Evolutionary conservation across 2,329 filamentous ascomycete genomes (phyloP).

Genomic region (Leptosphaerulina australis): DNA sequence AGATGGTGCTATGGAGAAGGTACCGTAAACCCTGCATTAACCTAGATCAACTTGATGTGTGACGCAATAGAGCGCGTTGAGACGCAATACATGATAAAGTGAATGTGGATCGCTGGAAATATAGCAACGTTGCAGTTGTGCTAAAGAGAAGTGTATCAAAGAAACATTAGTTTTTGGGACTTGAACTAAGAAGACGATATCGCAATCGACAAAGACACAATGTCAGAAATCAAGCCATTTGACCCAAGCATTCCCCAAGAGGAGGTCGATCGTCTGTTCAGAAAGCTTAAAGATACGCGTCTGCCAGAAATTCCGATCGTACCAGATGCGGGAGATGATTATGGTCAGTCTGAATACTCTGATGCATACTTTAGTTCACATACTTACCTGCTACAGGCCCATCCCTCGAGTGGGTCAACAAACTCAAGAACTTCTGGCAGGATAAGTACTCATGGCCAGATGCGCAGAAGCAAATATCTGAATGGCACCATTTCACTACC

Average conservation of each 20-base stretch:
- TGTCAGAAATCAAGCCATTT: slow-evolving; percentile 41
- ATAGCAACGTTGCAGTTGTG: not conserved
- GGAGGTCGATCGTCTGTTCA: slow-evolving; percentile 46
- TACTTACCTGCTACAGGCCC: slow-evolving; percentile 21
- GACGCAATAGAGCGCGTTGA: slow-evolving; percentile 1
- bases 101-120: not conserved
- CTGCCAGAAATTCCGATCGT: slow-evolving; percentile 45
- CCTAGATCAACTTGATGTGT: slow-evolving; percentile 5
- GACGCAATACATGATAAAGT: slow-evolving; percentile 4
- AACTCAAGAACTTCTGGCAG: slow-evolving; percentile 44
- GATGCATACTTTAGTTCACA: not conserved
- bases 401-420: slow-evolving; percentile 42
- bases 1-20: slow-evolving; percentile 5
- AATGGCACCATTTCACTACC: slow-evolving; percentile 45
- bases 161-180: too few species aligned
- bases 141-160: not conserved
- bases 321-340: slow-evolving; percentile 44
- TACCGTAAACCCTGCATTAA: slow-evolving; percentile 7
- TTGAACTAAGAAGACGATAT: not conserved
- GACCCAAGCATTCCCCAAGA: slow-evolving; percentile 42
- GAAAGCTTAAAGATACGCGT: slow-evolving; percentile 45
- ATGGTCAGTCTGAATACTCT: slow-evolving; percentile 26
- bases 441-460: slow-evolving; percentile 44
- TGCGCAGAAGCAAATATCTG: slow-evolving; percentile 42
- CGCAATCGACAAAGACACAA: not conserved